These are phyloP conservation scores for Gossypium ekmanianum DNA, from an alignment of 345 rosid genomes.

Conservation along the genomic window DNA sequence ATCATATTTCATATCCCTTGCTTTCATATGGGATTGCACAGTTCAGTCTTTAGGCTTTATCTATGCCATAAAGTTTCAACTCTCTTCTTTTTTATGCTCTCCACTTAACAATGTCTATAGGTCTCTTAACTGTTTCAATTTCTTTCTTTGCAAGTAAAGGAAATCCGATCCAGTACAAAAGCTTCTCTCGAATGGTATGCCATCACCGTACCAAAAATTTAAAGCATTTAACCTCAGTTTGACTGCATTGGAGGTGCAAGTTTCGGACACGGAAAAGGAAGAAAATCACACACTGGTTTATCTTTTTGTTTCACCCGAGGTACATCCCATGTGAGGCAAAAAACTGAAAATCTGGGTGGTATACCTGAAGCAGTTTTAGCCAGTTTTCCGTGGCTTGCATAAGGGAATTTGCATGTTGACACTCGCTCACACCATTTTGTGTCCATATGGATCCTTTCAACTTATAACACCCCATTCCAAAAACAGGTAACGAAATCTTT, in stretches of 20 bases:
- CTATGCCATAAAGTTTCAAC: constrained; percentile 2
- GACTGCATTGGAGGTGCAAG: background rate
- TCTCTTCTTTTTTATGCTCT: constrained; percentile 2
- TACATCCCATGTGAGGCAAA: constrained; percentile 37
- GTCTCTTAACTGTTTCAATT: background rate
- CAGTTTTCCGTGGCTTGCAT: constrained; percentile 28
- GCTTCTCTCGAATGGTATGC: background rate
- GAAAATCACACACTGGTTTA: background rate
- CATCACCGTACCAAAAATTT: background rate
- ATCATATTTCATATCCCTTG: background rate
- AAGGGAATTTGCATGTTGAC: constrained; percentile 26
- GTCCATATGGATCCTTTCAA: constrained; percentile 32
- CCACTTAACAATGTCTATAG: background rate
- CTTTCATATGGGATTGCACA: background rate
- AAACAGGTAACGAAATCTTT: constrained; percentile 23
- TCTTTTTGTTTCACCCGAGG: constrained; percentile 26
- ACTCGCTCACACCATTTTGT: constrained; percentile 19
- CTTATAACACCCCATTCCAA: constrained; percentile 35
- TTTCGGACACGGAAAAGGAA: constrained; percentile 2
- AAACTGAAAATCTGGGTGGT: constrained; percentile 42
- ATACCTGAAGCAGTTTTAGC: constrained; percentile 27
- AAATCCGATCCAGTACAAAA: constrained; percentile 9
- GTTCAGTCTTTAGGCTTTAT: constrained; percentile 10
- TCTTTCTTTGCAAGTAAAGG: background rate
- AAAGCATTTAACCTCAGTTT: constrained; percentile 16